phyloP scores from a whole-genome alignment of 805 yeast genomes.

The Tetrapisispora arboricola region DNA sequence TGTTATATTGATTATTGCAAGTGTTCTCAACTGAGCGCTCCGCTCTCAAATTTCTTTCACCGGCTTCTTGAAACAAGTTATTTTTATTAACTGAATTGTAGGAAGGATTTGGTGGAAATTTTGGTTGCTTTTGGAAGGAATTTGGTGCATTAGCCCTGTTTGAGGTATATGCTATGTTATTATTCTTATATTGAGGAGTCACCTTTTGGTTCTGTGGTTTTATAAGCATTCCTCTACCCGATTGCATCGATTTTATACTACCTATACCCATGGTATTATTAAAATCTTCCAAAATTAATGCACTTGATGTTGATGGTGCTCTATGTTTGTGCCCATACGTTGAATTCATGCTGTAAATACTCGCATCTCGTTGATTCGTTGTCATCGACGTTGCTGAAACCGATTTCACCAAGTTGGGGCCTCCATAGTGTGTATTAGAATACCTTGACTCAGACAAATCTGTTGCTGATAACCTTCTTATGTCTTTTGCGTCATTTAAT shows the following conservation, averaged over 20 bases:
- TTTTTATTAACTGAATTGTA: too few species aligned
- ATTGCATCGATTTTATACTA: not conserved
- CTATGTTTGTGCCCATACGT: not conserved
- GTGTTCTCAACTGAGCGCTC: too few species aligned
- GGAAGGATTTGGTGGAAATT: too few species aligned
- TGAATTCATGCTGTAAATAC: not conserved
- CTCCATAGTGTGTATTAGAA: not conserved
- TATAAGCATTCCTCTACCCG: not conserved
- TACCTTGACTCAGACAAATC: not conserved
- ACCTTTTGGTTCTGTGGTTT: not conserved
- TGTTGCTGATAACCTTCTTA: slow-evolving; percentile 22
- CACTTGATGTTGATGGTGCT: not conserved
- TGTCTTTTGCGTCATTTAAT: slow-evolving; percentile 21
- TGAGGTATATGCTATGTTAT: not conserved
- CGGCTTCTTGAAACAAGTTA: too few species aligned
- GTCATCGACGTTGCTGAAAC: not conserved
- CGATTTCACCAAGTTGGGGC: not conserved
- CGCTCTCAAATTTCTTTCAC: too few species aligned
- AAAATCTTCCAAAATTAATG: slow-evolving; percentile 1
- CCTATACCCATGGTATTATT: not conserved
- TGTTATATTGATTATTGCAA: not conserved
- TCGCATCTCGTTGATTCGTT: not conserved
- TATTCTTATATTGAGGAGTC: not conserved
- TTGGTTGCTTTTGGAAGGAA: too few species aligned
- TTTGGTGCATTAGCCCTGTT: too few species aligned